Conservation (phyloP, 495 filamentous ascomycete genomes). For the Xylaria palmicola region DNA sequence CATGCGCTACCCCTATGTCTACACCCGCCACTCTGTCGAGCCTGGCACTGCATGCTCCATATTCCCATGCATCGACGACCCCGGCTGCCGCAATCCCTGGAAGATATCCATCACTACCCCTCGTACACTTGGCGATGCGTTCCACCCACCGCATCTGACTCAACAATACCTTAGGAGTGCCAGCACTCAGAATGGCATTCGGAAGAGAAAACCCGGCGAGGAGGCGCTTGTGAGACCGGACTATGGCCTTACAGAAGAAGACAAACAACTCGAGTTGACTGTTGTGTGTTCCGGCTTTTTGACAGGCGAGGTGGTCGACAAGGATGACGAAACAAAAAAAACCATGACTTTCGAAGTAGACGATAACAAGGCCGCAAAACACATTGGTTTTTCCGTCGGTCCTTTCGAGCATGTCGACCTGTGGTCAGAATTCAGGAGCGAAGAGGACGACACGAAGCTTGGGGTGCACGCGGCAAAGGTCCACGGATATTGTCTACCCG, state of each 20-base stretch:
- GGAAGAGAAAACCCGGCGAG: conserved; percentile 38
- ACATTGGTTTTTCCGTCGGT: conserved; percentile 88
- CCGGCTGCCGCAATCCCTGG: conserved; percentile 76
- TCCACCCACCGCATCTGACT: conserved; percentile 43
- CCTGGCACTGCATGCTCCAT: conserved; percentile 79
- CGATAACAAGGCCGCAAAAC: conserved; percentile 72
- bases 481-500: conserved; percentile 86
- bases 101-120: conserved; percentile 83
- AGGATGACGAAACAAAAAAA: conserved; percentile 72
- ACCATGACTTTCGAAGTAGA: conserved; percentile 75
- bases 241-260: conserved; percentile 62
- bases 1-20: conserved; percentile 81
- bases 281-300: conserved; percentile 89
- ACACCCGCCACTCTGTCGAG: conserved; percentile 75
- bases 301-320: conserved; percentile 74
- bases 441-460: conserved; percentile 86
- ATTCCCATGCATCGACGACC: conserved; percentile 90
- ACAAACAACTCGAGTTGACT: conserved; percentile 79
- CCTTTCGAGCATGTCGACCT: conserved; percentile 94
- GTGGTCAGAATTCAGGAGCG: conserved; percentile 76
- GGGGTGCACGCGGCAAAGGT: conserved; percentile 79
- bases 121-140: conserved; percentile 80
- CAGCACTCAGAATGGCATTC: conserved; percentile 15
- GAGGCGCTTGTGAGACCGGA: conserved; percentile 30
- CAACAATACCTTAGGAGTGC: conserved; percentile 22